Conservation (phyloP, 768 basidiomycete species). For the Guyanaporus albipodus region DNA sequence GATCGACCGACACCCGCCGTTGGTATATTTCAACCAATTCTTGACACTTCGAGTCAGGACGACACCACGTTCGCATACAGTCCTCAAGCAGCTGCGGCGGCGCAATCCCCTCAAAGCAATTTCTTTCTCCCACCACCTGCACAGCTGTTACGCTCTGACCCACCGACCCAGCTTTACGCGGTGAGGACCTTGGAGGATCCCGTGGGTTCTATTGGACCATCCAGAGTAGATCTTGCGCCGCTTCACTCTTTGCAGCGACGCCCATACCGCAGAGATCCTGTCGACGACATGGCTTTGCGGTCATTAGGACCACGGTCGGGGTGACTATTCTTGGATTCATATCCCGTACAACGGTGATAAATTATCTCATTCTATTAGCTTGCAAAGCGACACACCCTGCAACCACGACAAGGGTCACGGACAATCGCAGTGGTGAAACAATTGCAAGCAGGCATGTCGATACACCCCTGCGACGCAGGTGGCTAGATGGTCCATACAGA, state of each 20-base stretch:
- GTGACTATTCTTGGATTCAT: slow-evolving; percentile 30
- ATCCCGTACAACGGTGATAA: slow-evolving; percentile 20
- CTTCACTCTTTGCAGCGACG: slow-evolving; percentile 53
- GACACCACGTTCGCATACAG: slow-evolving; percentile 8
- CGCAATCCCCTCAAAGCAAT: slow-evolving; percentile 9
- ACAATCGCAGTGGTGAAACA: slow-evolving; percentile 4
- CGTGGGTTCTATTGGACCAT: slow-evolving; percentile 17
- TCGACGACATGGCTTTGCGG: slow-evolving; percentile 60
- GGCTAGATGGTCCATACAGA: neutral
- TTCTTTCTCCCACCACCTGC: slow-evolving; percentile 33
- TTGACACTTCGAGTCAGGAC: slow-evolving; percentile 3
- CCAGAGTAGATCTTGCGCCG: slow-evolving; percentile 50
- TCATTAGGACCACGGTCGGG: slow-evolving; percentile 38
- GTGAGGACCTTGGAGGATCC: slow-evolving; percentile 24
- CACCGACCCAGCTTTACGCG: slow-evolving; percentile 28
- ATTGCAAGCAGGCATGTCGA: neutral
- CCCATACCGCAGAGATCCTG: slow-evolving; percentile 55
- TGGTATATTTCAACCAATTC: slow-evolving; percentile 11
- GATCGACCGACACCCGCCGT: slow-evolving; percentile 19
- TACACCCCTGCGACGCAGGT: neutral
- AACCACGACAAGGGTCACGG: slow-evolving; percentile 3
- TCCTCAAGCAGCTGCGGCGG: slow-evolving; percentile 3
- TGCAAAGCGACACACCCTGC: slow-evolving; percentile 9
- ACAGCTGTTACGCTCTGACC: slow-evolving; percentile 27
- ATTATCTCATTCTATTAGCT: slow-evolving; percentile 16